Conservation (phyloP, 2,329 filamentous ascomycete genomes). For the Beauveria brongniartii region DNA sequence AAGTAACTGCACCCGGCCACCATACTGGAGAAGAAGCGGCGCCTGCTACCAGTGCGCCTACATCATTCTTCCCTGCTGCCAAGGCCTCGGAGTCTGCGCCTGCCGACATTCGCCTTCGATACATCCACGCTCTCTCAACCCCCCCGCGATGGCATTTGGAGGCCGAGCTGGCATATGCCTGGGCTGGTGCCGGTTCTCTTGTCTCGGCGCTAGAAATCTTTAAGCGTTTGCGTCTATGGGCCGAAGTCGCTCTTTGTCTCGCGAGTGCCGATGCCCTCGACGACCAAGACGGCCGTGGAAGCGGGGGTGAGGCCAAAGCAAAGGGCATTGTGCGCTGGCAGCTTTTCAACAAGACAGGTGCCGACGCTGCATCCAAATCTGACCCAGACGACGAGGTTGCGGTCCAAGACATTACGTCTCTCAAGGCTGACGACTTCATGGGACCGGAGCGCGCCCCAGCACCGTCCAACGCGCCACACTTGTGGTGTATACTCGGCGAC, state of each 20-base stretch:
- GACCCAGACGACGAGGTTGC: conserved; percentile 44
- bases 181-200: conserved; percentile 81
- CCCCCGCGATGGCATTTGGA: conserved; percentile 92
- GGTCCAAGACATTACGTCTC: conserved; percentile 41
- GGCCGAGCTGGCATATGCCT: conserved; percentile 85
- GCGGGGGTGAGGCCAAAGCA: conserved; percentile 69
- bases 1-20: conserved; percentile 32
- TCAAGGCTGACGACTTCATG: conserved; percentile 43
- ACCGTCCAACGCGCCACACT: conserved; percentile 72
- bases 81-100: conserved; percentile 72
- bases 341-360: conserved; percentile 59
- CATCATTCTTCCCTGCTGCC: conserved; percentile 73
- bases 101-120: conserved; percentile 66
- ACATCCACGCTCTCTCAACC: conserved; percentile 75
- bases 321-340: conserved; percentile 67
- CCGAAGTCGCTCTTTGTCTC: conserved; percentile 86
- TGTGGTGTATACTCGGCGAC: conserved; percentile 92
- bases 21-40: conserved; percentile 13
- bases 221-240: conserved; percentile 86
- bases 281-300: conserved; percentile 44
- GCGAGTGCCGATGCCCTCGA: conserved; percentile 54
- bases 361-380: conserved; percentile 20
- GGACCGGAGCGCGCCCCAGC: conserved; percentile 62
- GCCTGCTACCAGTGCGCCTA: conserved; percentile 38
- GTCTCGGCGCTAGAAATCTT: conserved; percentile 93